phyloP scores from a whole-genome alignment of 441 rosid species.

The Bruguiera hainesii region DNA sequence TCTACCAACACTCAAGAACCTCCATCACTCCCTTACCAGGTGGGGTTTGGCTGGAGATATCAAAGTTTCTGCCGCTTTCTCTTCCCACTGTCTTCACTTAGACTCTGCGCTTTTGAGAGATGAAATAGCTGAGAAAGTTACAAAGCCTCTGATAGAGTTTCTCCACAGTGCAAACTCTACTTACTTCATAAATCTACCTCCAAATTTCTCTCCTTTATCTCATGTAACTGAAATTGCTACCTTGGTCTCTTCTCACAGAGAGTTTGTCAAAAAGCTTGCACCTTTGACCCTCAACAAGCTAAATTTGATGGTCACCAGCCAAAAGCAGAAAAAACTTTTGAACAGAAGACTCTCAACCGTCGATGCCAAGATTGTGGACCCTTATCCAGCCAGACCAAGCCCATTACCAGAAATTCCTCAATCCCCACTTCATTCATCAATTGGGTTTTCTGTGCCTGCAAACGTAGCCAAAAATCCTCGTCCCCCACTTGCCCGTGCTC shows the following conservation, averaged over 20 bases:
- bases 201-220: slow-evolving; percentile 30
- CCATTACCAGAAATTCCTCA: slow-evolving; percentile 49
- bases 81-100: slow-evolving; percentile 36
- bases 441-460: slow-evolving; percentile 50
- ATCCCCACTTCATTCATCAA: slow-evolving; percentile 41
- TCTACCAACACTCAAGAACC: slow-evolving; percentile 49
- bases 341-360: slow-evolving; percentile 46
- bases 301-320: slow-evolving; percentile 36
- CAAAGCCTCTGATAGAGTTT: slow-evolving; percentile 40
- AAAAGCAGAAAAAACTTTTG: slow-evolving; percentile 15
- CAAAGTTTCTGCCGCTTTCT: slow-evolving; percentile 54
- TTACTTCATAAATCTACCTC: slow-evolving; percentile 40
- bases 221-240: slow-evolving; percentile 26
- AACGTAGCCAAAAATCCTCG: slow-evolving; percentile 37
- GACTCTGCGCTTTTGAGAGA: slow-evolving; percentile 16
- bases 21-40: slow-evolving; percentile 55
- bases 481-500: slow-evolving; percentile 20
- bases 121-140: slow-evolving; percentile 23
- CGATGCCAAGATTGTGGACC: slow-evolving; percentile 30
- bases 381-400: slow-evolving; percentile 39
- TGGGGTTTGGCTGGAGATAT: slow-evolving; percentile 70
- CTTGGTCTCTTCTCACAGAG: slow-evolving; percentile 25
- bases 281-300: slow-evolving; percentile 37
- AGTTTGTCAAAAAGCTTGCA: slow-evolving; percentile 39
- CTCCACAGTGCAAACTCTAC: slow-evolving; percentile 53